These are phyloP conservation scores for Ramaria rubella DNA, from an alignment of 768 basidiomycete species.

Conservation along the genomic window DNA sequence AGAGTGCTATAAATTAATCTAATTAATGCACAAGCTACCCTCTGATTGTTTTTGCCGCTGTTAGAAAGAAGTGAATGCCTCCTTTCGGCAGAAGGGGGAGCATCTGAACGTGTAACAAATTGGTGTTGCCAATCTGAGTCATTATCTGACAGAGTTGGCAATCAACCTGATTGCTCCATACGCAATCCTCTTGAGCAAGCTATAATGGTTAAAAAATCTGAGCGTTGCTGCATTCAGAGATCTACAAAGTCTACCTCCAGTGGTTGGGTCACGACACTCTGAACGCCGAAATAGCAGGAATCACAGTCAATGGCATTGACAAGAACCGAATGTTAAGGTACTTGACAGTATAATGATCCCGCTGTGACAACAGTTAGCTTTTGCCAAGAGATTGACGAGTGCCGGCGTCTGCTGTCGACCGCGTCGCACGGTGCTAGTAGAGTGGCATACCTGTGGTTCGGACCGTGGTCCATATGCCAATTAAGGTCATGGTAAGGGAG, in stretches of 20 bases:
- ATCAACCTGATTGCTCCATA: constrained; percentile 23
- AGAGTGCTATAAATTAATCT: constrained; percentile 41
- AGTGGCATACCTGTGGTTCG: not conserved
- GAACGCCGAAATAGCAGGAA: constrained; percentile 27
- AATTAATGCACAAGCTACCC: constrained; percentile 17
- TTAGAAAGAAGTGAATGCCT: not conserved
- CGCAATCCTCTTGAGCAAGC: constrained; percentile 27
- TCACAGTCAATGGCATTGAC: constrained; percentile 30
- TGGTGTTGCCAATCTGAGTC: not conserved
- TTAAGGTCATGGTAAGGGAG: not conserved
- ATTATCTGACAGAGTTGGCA: not conserved
- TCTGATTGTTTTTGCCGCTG: not conserved
- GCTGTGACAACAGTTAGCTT: not conserved
- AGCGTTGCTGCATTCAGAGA: too few species aligned
- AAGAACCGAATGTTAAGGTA: constrained; percentile 17
- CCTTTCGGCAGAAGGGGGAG: not conserved
- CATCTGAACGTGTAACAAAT: not conserved
- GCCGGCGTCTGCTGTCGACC: not conserved
- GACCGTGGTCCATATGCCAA: not conserved
- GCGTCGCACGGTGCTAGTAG: not conserved
- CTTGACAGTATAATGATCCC: constrained; percentile 18
- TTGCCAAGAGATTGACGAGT: not conserved
- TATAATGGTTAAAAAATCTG: constrained; percentile 6
- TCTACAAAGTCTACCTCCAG: too few species aligned
- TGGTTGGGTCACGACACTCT: constrained; percentile 17